A percentile compares a stretch with the other conserved stretches of the same genome.
Evolutionary conservation across 805 yeast genomes (phyloP).

Genomic region (Lachancea nothofagi): DNA sequence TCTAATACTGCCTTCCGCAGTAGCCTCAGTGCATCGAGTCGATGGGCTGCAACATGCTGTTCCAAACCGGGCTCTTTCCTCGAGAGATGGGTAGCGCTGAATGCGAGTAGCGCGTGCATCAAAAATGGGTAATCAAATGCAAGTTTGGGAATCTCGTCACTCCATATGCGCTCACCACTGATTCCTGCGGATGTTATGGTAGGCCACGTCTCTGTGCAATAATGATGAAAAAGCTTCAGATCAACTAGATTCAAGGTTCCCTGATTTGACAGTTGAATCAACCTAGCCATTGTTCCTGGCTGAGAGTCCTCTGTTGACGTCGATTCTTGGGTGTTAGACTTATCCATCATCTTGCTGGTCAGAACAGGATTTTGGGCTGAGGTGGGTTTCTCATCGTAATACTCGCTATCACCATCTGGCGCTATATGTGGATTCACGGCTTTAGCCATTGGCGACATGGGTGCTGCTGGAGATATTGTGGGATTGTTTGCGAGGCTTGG

Average conservation of each 20-base stretch:
- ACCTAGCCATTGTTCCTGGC: slow-evolving; percentile 17
- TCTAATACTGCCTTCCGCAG: slow-evolving; percentile 81
- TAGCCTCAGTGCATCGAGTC: slow-evolving; percentile 79
- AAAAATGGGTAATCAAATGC: slow-evolving; percentile 85
- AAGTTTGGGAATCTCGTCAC: slow-evolving; percentile 76
- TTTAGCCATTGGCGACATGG: slow-evolving; percentile 23
- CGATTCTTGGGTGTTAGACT: slow-evolving; percentile 17
- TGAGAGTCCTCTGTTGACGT: slow-evolving; percentile 12
- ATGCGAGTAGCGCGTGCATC: slow-evolving; percentile 88
- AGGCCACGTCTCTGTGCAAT: slow-evolving; percentile 75
- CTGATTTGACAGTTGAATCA: slow-evolving; percentile 25
- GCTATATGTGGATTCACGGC: neutral
- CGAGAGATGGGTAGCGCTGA: slow-evolving; percentile 87
- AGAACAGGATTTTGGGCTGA: slow-evolving; percentile 11
- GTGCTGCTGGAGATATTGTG: slow-evolving; percentile 24
- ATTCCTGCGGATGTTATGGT: slow-evolving; percentile 90
- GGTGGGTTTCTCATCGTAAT: slow-evolving; percentile 15
- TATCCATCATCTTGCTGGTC: slow-evolving; percentile 15
- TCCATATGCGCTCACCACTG: slow-evolving; percentile 76
- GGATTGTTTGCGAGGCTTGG: slow-evolving; percentile 24
- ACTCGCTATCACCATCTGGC: slow-evolving; percentile 2
- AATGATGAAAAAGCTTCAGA: slow-evolving; percentile 78
- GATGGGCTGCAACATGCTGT: slow-evolving; percentile 75
- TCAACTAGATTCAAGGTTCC: slow-evolving; percentile 62
- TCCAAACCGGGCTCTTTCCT: slow-evolving; percentile 71